Evolutionary conservation across 75 land plant genomes (phyloP).

Genomic region (Sequoia sempervirens): DNA sequence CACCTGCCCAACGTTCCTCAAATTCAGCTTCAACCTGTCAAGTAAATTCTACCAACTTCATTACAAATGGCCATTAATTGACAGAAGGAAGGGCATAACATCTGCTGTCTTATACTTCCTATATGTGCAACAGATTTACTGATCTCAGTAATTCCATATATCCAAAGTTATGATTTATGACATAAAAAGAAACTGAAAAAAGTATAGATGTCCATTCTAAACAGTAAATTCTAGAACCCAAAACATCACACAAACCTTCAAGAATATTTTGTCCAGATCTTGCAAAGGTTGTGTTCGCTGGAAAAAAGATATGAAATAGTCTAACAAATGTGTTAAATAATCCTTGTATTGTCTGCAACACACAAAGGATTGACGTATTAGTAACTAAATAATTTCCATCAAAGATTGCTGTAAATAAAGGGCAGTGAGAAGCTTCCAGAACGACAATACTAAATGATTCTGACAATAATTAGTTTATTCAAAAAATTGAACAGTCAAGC

Average conservation of each 20-base stretch:
- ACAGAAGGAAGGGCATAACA: too few relatives aligned
- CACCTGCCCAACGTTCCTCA: slow-evolving; percentile 82
- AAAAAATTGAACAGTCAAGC: background rate
- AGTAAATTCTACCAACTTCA: background rate
- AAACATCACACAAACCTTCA: slow-evolving; percentile 52
- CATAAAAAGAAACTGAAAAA: background rate
- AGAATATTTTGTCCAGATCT: slow-evolving; percentile 78
- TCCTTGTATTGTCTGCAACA: slow-evolving; percentile 76
- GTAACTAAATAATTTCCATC: background rate
- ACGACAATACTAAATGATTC: background rate
- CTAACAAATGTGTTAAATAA: slow-evolving; percentile 59
- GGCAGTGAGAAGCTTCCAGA: background rate
- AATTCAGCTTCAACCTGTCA: slow-evolving; percentile 78
- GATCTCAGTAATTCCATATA: background rate
- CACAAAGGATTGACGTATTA: background rate
- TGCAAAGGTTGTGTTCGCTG: slow-evolving; percentile 90
- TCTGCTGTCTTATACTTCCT: background rate
- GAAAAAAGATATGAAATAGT: slow-evolving; percentile 78
- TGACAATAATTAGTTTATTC: background rate
- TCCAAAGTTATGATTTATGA: too few relatives aligned
- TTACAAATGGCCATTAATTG: background rate
- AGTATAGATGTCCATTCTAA: background rate
- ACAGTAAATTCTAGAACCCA: background rate
- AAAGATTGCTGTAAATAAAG: background rate
- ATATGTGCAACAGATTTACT: background rate